phyloP scores from a whole-genome alignment of 2,329 filamentous ascomycete species.

The Pseudogymnoascus verrucosus region DNA sequence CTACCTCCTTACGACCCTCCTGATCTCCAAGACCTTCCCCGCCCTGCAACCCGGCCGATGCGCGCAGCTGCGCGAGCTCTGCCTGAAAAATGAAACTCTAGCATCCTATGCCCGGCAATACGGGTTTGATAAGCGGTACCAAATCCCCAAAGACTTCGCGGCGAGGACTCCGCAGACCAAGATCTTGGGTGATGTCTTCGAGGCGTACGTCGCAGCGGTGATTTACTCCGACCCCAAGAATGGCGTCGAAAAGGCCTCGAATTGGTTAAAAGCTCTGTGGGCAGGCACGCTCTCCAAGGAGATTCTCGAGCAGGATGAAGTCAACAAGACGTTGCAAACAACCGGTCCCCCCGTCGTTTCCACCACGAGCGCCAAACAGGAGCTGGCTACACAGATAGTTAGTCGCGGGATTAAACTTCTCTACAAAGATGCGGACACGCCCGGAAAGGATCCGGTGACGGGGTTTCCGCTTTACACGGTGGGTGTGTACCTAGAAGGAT shows the following conservation, averaged over 20 bases:
- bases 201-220: constrained; percentile 78
- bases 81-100: constrained; percentile 76
- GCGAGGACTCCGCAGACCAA: constrained; percentile 46
- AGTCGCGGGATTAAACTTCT: constrained; percentile 46
- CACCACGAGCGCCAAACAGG: constrained; percentile 41
- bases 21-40: constrained; percentile 68
- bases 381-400: constrained; percentile 41
- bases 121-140: constrained; percentile 57
- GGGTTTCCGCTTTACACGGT: constrained; percentile 53
- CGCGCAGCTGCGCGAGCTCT: constrained; percentile 66
- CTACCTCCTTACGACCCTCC: constrained; percentile 64
- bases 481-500: constrained; percentile 58
- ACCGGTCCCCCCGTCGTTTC: background rate
- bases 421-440: constrained; percentile 50
- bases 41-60: constrained; percentile 58
- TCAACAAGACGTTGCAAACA: background rate
- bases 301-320: constrained; percentile 34
- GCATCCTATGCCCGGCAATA: constrained; percentile 63
- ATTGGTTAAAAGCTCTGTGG: constrained; percentile 74
- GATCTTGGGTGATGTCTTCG: constrained; percentile 78
- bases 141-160: constrained; percentile 42
- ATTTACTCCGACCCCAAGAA: constrained; percentile 57
- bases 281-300: constrained; percentile 51
- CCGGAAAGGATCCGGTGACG: constrained; percentile 45
- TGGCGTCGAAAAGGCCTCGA: constrained; percentile 53